Evolutionary conservation across 257 asterid species (phyloP), one percentile per base, ranked within the genome.

Genomic region (Fraxinus excelsior): DNA sequence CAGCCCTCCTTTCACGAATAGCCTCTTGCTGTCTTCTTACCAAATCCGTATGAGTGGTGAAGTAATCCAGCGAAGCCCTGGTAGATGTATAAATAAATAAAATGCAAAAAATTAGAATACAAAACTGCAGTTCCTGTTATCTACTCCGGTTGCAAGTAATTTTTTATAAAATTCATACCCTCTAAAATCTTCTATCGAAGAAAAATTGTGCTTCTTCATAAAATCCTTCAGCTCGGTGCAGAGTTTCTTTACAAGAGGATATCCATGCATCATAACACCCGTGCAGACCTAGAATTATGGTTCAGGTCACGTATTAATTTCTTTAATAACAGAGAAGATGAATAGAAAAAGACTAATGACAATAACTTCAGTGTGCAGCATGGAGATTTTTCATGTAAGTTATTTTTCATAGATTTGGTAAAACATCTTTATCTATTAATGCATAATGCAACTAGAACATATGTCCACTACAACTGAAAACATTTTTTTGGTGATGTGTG

Each of bases 211-310:
- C 64, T 85, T 85, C 64, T 79, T 90, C 97, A 91, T 94, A 84
- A 94, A 90, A 75, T 89, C 98, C 77, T 87, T 85, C 79, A 94
- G 92, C 87, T 94, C 97, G 12, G 97, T 76, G 89, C 94, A 90
- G 62, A 94, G 96, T 65, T 86, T 82, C 80, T 88, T 92, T 11
- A 92, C 98, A 21, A 92, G 85, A 19, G 96, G 92, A 71, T 94
- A 91, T 37, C 97, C 98, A 29, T 91, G 97, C 97, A 94, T 89
- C 98, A 94, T 94, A 35, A 94, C 98, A 69, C 97, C 97, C 0
- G 98, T 92, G 86, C 98, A 94, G 40, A 94, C 97, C 98, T 89
- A 65, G 44, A 79, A 79, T 32, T n/a, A 29, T 5, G 68, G 49
- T 14, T 75, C 73, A 62, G 31, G 80, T 81, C 66, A 65, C 72